These are phyloP conservation scores for Bjerkandera adusta DNA, from an alignment of 1,284 basidiomycete genomes.

Conservation along the genomic window DNA sequence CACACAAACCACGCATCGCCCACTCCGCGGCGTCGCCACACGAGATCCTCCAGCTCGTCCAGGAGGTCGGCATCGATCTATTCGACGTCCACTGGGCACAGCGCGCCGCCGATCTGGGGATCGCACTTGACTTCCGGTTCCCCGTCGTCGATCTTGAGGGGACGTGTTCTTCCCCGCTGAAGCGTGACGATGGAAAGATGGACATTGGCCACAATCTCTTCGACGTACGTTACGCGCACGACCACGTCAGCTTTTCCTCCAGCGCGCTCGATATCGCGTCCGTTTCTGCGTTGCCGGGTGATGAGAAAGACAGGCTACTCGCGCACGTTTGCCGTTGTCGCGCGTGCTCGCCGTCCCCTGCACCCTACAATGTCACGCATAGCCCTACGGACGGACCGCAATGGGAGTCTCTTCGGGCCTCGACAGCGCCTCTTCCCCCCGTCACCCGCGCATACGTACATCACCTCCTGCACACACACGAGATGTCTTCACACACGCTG, in stretches of 20 bases:
- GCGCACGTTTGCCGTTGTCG: slow-evolving; percentile 49
- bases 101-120: slow-evolving; percentile 58
- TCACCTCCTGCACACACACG: slow-evolving; percentile 81
- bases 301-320: neutral
- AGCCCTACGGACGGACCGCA: slow-evolving; percentile 30
- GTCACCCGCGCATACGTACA: slow-evolving; percentile 76
- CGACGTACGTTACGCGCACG: slow-evolving; percentile 48
- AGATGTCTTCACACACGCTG: slow-evolving; percentile 79
- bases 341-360: slow-evolving; percentile 57
- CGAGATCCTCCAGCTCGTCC: slow-evolving; percentile 65
- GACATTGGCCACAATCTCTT: slow-evolving; percentile 75
- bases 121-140: slow-evolving; percentile 77
- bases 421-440: slow-evolving; percentile 18
- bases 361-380: slow-evolving; percentile 42
- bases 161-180: slow-evolving; percentile 9
- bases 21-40: slow-evolving; percentile 65
- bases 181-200: slow-evolving; percentile 26
- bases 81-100: slow-evolving; percentile 75
- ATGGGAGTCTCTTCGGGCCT: slow-evolving; percentile 10
- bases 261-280: slow-evolving; percentile 32
- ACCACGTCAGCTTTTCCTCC: slow-evolving; percentile 55
- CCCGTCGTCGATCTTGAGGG: slow-evolving; percentile 37
- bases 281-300: neutral
- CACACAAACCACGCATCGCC: slow-evolving; percentile 57
- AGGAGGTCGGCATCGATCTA: slow-evolving; percentile 66